Conservation (phyloP, 176 grass and related monocot species). For the Cocos nucifera region DNA sequence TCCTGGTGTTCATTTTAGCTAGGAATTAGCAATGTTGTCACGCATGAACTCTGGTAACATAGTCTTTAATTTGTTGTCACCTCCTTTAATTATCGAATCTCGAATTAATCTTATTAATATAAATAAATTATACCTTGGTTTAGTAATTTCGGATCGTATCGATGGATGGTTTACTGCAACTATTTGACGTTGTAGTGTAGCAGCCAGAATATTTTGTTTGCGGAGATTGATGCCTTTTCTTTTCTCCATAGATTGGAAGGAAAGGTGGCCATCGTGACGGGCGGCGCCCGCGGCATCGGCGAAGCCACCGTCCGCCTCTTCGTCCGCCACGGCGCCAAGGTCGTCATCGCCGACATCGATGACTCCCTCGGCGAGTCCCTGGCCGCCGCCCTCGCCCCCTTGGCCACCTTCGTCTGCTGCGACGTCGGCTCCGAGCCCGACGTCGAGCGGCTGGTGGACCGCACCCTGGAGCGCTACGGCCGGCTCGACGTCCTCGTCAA, state of each 20-base stretch:
- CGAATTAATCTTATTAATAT: too few relatives aligned
- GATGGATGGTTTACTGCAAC: too few relatives aligned
- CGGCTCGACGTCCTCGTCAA: constrained; percentile 66
- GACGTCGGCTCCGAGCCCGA: constrained; percentile 70
- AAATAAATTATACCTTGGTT: too few relatives aligned
- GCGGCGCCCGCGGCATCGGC: constrained; percentile 74
- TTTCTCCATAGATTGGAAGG: constrained; percentile 44
- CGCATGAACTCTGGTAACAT: too few relatives aligned
- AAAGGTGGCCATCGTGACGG: constrained; percentile 82
- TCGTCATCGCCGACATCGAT: constrained; percentile 79
- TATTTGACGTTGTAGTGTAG: too few relatives aligned
- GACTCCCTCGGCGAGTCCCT: constrained; percentile 34
- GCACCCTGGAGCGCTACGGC: constrained; percentile 35
- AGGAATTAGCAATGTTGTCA: too few relatives aligned
- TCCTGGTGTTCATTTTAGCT: too few relatives aligned
- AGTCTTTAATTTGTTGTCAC: too few relatives aligned
- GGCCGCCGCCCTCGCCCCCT: constrained; percentile 39
- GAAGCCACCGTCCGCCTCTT: constrained; percentile 70
- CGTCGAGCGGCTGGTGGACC: constrained; percentile 38
- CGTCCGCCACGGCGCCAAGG: constrained; percentile 53
- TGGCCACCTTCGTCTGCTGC: constrained; percentile 46
- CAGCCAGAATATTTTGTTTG: too few relatives aligned
- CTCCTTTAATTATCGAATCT: too few relatives aligned
- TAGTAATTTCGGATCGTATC: too few relatives aligned
- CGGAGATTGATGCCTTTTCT: too few relatives aligned